These are phyloP conservation scores for Trichodelitschia bisporula DNA, from an alignment of 495 filamentous ascomycete species.

Conservation along the genomic window DNA sequence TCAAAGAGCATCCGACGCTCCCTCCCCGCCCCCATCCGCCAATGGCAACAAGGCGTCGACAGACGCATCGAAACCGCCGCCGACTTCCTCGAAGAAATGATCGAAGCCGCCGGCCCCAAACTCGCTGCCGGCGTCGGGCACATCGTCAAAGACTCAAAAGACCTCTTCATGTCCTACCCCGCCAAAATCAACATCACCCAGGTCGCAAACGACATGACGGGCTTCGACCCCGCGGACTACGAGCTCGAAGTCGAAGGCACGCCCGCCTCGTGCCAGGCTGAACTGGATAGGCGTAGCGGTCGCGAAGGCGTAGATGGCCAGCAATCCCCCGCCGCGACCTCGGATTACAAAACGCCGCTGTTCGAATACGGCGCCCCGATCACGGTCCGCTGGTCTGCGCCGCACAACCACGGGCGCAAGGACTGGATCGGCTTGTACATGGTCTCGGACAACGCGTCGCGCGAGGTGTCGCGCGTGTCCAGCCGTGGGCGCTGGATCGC, in stretches of 20 bases:
- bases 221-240: constrained; percentile 67
- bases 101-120: constrained; percentile 71
- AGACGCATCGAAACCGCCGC: constrained; percentile 62
- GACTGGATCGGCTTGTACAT: constrained; percentile 94
- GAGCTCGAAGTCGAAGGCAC: constrained; percentile 48
- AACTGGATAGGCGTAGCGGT: constrained; percentile 22
- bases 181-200: constrained; percentile 67
- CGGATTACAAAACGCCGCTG: constrained; percentile 42
- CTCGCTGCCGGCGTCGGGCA: constrained; percentile 66
- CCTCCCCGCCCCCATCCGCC: constrained; percentile 51
- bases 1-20: constrained; percentile 73
- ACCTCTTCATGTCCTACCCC: constrained; percentile 75
- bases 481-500: constrained; percentile 84
- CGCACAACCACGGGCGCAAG: constrained; percentile 68
- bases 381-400: constrained; percentile 78
- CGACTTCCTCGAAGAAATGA: constrained; percentile 73
- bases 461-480: constrained; percentile 58
- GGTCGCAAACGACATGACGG: constrained; percentile 56
- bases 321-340: constrained; percentile 23
- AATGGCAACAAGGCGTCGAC: constrained; percentile 67
- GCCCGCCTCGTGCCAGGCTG: constrained; percentile 18
- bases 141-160: constrained; percentile 68
- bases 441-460: constrained; percentile 73
- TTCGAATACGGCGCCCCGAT: constrained; percentile 85
- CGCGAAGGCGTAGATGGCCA: constrained; percentile 26